Conservation (phyloP, 2,329 filamentous ascomycete genomes). For the Fusarium heterosporum region DNA sequence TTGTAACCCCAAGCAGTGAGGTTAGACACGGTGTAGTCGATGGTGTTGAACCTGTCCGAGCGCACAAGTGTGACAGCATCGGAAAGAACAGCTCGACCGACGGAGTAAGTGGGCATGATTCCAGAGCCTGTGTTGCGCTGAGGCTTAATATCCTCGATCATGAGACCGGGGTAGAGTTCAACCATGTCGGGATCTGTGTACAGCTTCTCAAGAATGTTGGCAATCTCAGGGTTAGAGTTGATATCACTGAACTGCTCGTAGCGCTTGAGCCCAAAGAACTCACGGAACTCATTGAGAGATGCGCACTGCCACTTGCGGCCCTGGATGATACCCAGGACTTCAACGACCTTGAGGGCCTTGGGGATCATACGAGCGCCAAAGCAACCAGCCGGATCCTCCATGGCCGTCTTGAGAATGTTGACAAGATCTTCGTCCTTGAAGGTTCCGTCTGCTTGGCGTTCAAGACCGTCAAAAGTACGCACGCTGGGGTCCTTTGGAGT, state of each 20-base stretch:
- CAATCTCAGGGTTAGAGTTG: slow-evolving; percentile 67
- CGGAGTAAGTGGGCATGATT: slow-evolving; percentile 59
- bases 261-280: slow-evolving; percentile 69
- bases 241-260: slow-evolving; percentile 70
- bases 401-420: slow-evolving; percentile 65
- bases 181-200: slow-evolving; percentile 74
- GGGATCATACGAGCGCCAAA: slow-evolving; percentile 72
- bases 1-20: slow-evolving; percentile 60
- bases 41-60: slow-evolving; percentile 69
- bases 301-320: slow-evolving; percentile 71
- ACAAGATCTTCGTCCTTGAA: slow-evolving; percentile 70
- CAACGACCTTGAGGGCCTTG: slow-evolving; percentile 68
- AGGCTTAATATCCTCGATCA: slow-evolving; percentile 69
- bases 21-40: slow-evolving; percentile 57
- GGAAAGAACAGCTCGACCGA: slow-evolving; percentile 67
- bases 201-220: slow-evolving; percentile 65
- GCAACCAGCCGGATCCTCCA: slow-evolving; percentile 69
- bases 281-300: slow-evolving; percentile 73
- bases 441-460: slow-evolving; percentile 61
- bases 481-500: slow-evolving; percentile 55
- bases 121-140: slow-evolving; percentile 60
- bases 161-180: slow-evolving; percentile 76
- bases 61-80: slow-evolving; percentile 71
- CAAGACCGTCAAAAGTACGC: slow-evolving; percentile 62
- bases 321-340: slow-evolving; percentile 72